These are phyloP conservation scores for Tricholoma bakamatsutake DNA, from an alignment of 768 basidiomycete species.

Conservation along the genomic window DNA sequence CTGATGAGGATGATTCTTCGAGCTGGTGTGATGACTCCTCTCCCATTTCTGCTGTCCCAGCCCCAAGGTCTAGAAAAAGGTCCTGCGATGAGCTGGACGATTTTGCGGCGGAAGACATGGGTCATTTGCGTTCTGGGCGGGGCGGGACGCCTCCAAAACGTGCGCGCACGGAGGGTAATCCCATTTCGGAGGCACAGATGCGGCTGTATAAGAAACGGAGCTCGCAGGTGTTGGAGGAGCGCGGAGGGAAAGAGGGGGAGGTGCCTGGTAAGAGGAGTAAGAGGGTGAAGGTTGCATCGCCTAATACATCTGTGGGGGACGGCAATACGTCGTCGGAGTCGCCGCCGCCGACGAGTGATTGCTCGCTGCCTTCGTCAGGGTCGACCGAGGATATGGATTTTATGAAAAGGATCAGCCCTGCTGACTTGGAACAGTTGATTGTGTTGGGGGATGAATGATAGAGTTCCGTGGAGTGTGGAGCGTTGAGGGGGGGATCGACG, in stretches of 20 bases:
- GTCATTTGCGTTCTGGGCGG: conserved; percentile 11
- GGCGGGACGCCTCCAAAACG: conserved; percentile 29
- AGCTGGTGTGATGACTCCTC: not conserved
- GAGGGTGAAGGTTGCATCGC: conserved; percentile 9
- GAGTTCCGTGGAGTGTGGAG: not conserved
- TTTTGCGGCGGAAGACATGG: conserved; percentile 16
- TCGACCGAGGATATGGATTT: not conserved
- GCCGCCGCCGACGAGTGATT: conserved; percentile 4
- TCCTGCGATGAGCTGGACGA: conserved; percentile 28
- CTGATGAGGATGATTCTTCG: conserved; percentile 6
- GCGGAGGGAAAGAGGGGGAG: conserved; percentile 2
- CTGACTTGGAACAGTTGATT: not conserved
- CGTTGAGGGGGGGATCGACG: too few relatives aligned
- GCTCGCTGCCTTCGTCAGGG: not conserved
- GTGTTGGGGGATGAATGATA: not conserved
- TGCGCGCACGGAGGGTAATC: conserved; percentile 10
- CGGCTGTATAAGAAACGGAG: conserved; percentile 37
- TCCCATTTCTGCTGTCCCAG: not conserved
- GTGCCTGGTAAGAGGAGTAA: not conserved
- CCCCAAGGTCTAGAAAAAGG: conserved; percentile 13
- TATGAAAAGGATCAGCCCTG: not conserved
- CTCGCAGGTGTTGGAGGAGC: conserved; percentile 45
- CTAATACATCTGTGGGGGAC: not conserved
- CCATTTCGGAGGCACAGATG: conserved; percentile 6
- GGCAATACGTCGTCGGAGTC: not conserved